Evolutionary conservation across 169 alveolate species (phyloP), one percentile per base, ranked within the genome.

Genomic region (Condylostoma magnum): DNA sequence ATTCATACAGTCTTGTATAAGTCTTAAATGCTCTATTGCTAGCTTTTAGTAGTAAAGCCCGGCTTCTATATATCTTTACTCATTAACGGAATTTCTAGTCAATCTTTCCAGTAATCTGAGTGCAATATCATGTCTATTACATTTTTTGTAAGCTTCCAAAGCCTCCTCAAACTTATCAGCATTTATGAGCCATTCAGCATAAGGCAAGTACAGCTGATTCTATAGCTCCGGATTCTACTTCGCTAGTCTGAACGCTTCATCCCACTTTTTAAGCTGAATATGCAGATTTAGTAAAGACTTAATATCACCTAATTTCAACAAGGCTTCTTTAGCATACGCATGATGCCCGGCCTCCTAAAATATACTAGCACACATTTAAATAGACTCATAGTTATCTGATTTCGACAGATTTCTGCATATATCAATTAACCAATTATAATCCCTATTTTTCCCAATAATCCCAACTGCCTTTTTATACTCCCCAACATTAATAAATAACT

Each of bases 131-230:
- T 80, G 88, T 72, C 90, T 82, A 0, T 85, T 87, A 2, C 95
- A 94, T 57, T 89, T 85, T 73, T 91, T 83, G 67, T 86, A 93
- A 12, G 95, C 95, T 48, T 90, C 93, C 58, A 85, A 83, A 2
- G 97, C 96, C 75, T 93, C 96, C 55, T 87, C 95, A 80, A 84
- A 93, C 56, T 90, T 79, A 74, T 93, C 97, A 52, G 87, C 80
- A 0, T 76, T 70, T 37, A 85, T 54, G 43, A 93, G 87, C 85
- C 91, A 85, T 43, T 94, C 93, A 3, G 97, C 97, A 81, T 89
- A 94, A 46, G 95, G 95, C n/a, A 94, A 69, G 57, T 90, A 88
- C 18, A 90, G 85, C 55, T 77, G 41, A 63, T 84, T 86, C 28
- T 80, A 56, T 20, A 88, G 76, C 34, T 86, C 89, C 22, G 91